Evolutionary conservation across 331 rosid genomes (phyloP), one percentile per base, ranked within the genome.

Genomic region (Cydonia oblonga): DNA sequence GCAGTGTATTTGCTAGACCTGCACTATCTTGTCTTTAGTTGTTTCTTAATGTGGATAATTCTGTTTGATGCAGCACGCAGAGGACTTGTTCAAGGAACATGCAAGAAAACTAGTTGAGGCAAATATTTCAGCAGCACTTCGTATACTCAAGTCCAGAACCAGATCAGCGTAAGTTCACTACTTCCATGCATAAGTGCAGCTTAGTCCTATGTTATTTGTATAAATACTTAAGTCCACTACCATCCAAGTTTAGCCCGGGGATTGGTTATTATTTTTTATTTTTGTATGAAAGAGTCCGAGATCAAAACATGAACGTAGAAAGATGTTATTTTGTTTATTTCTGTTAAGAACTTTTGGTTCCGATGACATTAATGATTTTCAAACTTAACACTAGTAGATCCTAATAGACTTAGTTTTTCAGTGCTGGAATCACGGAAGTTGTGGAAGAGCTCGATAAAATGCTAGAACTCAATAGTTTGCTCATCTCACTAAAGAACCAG

Each of bases 31-130:
- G 68, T 44, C 58, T 33, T 30, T 70, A 35, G 60, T 73, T 65
- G 26, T 30, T 71, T 79, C 44, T 80, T 62, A 68, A 52, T 38
- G 74, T 53, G 69, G 70, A 71, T 42, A 49, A 72, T 74, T 66
- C 32, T 79, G 57, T 80, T 72, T 53, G 71, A 75, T 88, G 81
- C 74, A 95, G 99, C 83, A 86, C 80, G 99, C 99, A 46, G 87
- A 19, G 74, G 87, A 86, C 84, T 84, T 91, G 83, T 91, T 95
- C 67, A 91, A 75, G 80, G 93, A 83, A 84, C 96, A 70, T 15
- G 75, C 82, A 53, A 84, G 97, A 88, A 91, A 88, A 78, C 79
- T 95, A 80, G 92, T 82, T 1, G 99, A 89, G 84, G 88, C 82
- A 87, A 88, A 84, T 71, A 84, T 95, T 72, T 81, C 97, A 20